Evolutionary conservation across 2,329 filamentous ascomycete species (phyloP), one percentile per base, ranked within the genome.

Genomic region (Sporothrix sp.): DNA sequence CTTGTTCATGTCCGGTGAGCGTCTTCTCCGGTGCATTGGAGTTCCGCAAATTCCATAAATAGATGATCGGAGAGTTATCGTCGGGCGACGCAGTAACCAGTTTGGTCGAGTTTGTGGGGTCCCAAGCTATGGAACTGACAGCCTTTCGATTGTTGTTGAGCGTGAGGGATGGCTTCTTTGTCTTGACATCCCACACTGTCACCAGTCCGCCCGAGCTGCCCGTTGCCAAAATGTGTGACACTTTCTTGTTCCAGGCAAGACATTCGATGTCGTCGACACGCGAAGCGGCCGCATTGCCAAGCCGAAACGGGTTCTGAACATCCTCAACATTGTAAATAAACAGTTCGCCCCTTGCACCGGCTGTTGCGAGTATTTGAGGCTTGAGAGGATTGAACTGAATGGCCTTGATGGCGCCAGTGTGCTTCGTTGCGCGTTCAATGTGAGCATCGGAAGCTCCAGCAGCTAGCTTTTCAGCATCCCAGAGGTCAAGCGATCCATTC

Each of bases 111-210:
- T 87, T 91, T 62, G 93, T 87, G 1, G 93, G 94, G 62, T 98
- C 93, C 93, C 93, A 98, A 11, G 90, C 90, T 60, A 98, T 88
- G 53, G 94, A 84, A 68, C 90, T 96, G 61, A 97, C 89, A 49
- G 90, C 78, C 70, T 96, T 98, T 56, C 93, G 82, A 63, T 87
- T 93, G 64, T 94, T 93, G 73, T 96, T 98, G 57, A 98, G 74
- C 32, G 90, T 96, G 68, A 98, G 72, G 51, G 90, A 96, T 60
- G 95, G 89, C 71, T 95, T 96, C 78, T 95, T 97, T 11, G 87
- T 89, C 74, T 95, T 96, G 57, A 97, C 77, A 69, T 98, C 93
- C 93, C 93, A 98, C 16, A 98, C 91, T 2, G 93, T 97, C 32
- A 97, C 90, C 62, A 97, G 95, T 4, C 93, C 93, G 45, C 89